These are phyloP conservation scores for Schrenkiella parvula DNA, from an alignment of 345 rosid genomes.

Conservation along the genomic window DNA sequence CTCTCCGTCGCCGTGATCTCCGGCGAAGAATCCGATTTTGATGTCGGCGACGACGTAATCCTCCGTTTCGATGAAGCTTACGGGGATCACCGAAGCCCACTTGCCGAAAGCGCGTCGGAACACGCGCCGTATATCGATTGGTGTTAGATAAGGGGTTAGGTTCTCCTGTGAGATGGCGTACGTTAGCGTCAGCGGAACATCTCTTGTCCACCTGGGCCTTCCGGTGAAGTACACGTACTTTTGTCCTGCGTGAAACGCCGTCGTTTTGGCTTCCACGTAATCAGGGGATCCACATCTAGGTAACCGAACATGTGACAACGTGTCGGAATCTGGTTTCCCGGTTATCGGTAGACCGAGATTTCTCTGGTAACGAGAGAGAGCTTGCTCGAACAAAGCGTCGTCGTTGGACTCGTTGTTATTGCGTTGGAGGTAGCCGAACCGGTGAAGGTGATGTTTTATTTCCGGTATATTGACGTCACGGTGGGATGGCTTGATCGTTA, in stretches of 20 bases:
- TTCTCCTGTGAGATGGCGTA: constrained; percentile 66
- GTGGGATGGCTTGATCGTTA: not conserved
- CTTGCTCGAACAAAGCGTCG: constrained; percentile 38
- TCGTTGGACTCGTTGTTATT: constrained; percentile 28
- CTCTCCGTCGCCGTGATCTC: constrained; percentile 90
- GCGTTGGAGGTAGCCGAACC: constrained; percentile 45
- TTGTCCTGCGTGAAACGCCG: constrained; percentile 18
- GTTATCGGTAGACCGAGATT: constrained; percentile 50
- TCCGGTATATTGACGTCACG: constrained; percentile 32
- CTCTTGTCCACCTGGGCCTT: constrained; percentile 62
- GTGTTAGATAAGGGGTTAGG: constrained; percentile 38
- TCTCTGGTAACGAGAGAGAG: constrained; percentile 42
- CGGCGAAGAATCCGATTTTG: constrained; percentile 67
- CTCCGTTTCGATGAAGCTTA: constrained; percentile 48
- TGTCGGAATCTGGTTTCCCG: constrained; percentile 50
- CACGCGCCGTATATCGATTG: constrained; percentile 35
- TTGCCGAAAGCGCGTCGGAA: constrained; percentile 52
- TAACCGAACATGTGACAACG: constrained; percentile 38
- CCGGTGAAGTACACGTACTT: constrained; percentile 55
- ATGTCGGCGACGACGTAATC: constrained; percentile 68
- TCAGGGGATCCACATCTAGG: constrained; percentile 67
- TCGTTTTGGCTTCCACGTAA: constrained; percentile 10
- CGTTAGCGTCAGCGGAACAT: constrained; percentile 50
- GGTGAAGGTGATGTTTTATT: constrained; percentile 49
- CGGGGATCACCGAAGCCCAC: constrained; percentile 78